phyloP scores from a whole-genome alignment of 192 early-diverging fungal species.

The Bifiguratus adelaidae region DNA sequence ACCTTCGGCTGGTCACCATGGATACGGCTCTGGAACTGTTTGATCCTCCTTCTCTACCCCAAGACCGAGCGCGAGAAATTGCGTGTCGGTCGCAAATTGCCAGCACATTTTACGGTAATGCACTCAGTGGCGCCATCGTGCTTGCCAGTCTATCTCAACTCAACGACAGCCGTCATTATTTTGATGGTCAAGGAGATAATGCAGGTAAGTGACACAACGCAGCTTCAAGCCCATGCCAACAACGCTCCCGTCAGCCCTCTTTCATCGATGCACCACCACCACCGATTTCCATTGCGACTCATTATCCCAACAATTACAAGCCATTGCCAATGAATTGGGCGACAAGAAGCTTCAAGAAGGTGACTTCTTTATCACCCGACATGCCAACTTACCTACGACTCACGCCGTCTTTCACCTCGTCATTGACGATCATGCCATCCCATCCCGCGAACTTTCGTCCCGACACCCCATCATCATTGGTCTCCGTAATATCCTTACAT shows the following conservation, averaged over 20 bases:
- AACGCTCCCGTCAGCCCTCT: constrained; percentile 30
- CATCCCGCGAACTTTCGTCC: constrained; percentile 11
- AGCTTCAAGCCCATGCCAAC: background rate
- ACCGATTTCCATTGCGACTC: constrained; percentile 72
- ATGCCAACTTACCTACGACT: constrained; percentile 62
- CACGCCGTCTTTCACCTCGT: constrained; percentile 72
- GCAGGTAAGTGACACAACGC: constrained; percentile 4
- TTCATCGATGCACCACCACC: constrained; percentile 47
- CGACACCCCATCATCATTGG: constrained; percentile 38
- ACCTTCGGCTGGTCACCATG: constrained; percentile 44
- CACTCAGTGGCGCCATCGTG: constrained; percentile 47
- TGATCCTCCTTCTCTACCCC: constrained; percentile 7
- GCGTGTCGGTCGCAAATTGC: constrained; percentile 61
- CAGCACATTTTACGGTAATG: constrained; percentile 46
- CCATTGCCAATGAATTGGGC: constrained; percentile 37
- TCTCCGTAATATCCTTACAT: constrained; percentile 48
- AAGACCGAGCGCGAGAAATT: constrained; percentile 33
- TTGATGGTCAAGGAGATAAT: constrained; percentile 18
- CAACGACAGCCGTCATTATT: constrained; percentile 13
- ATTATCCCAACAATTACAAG: constrained; percentile 50
- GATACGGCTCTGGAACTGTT: constrained; percentile 33
- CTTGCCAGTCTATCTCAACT: constrained; percentile 8
- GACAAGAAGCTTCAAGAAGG: constrained; percentile 35
- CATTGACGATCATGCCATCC: constrained; percentile 42
- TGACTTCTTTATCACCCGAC: constrained; percentile 64